Evolutionary conservation across 148 eudicot genomes (phyloP), one percentile per base, ranked within the genome.

Genomic region (Chenopodium formosanum): DNA sequence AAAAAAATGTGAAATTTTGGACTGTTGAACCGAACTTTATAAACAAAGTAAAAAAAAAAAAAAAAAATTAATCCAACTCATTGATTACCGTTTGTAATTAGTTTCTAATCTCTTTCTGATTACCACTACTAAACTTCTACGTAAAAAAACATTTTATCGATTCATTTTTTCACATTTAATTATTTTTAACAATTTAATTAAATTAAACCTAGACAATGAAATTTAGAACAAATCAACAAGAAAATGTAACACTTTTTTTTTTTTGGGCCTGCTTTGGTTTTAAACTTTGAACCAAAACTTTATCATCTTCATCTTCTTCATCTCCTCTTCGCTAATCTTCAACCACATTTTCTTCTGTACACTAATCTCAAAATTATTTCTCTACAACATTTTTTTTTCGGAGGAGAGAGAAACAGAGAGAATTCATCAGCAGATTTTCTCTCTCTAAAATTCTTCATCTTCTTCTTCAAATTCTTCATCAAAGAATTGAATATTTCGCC

Each of bases 321-420:
- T 48, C 50, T 10, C 2, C 32, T 37, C 31, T 44, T 70, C 74
- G 47, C 71, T 48, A 50, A 16, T 53, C 69, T 17, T 52, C 67
- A 29, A 74, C 68, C 75, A 47, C 84, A 47, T 82, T 84, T 82
- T 84, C 65, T 19, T 72, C 83, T 85, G 85, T 85, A 87, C 85
- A 84, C 37, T 47, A 58, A n/a, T 29, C 64, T 52, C 79, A 67
- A 74, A 46, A 79, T 83, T 79, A 75, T 83, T 83, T 53, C 79
- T 83, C 82, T 75, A 82, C 84, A 82, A 9, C 78, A 25, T 14
- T 25, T 13, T 53, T 53, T 14, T 25, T 13, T 34, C 22, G 7
- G 13, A n/a, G 11, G 31, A 46, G 60, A 25, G 37, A 78, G 29
- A 77, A 34, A 47, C 23, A 7, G 62, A 19, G 10, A 63, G 34